phyloP scores from a whole-genome alignment of 2,329 filamentous ascomycete species.

The Achaetomium macrosporum region DNA sequence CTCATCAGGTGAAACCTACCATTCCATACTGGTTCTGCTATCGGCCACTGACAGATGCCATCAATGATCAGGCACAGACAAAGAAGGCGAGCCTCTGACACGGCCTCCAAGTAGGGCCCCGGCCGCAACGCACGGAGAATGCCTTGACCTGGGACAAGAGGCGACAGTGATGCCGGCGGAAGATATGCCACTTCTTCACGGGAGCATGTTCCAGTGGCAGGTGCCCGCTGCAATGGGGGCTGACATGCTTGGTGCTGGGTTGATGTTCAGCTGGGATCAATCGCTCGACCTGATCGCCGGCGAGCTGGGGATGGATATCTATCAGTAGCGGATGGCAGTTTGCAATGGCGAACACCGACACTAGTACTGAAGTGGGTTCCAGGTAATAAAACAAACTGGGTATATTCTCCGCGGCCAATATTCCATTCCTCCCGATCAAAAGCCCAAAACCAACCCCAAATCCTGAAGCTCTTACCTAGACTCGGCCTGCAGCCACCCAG shows the following conservation, averaged over 20 bases:
- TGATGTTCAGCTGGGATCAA: slow-evolving; percentile 20
- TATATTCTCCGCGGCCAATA: too few species aligned
- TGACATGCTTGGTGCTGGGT: slow-evolving; percentile 11
- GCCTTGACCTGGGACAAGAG: neutral
- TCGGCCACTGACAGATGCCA: neutral
- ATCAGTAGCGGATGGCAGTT: neutral
- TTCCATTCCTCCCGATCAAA: too few species aligned
- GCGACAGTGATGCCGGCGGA: neutral
- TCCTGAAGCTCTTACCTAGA: too few species aligned
- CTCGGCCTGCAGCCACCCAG: too few species aligned
- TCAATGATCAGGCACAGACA: slow-evolving; percentile 11
- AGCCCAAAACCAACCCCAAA: too few species aligned
- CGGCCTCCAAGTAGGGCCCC: neutral
- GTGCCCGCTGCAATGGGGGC: slow-evolving; percentile 2
- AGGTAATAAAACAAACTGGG: too few species aligned
- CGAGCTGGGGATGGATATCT: slow-evolving; percentile 11
- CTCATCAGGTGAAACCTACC: slow-evolving; percentile 2
- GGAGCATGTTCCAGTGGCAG: slow-evolving; percentile 13
- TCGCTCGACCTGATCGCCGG: slow-evolving; percentile 13
- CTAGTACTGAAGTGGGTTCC: too few species aligned
- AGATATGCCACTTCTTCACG: slow-evolving; percentile 1
- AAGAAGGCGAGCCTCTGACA: neutral
- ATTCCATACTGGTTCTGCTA: neutral
- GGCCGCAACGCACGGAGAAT: neutral
- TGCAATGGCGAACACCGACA: too few species aligned